Base-by-base conservation (phyloP, 2,329 filamentous ascomycete genomes). In the Aspergillus tubingensis region DNA sequence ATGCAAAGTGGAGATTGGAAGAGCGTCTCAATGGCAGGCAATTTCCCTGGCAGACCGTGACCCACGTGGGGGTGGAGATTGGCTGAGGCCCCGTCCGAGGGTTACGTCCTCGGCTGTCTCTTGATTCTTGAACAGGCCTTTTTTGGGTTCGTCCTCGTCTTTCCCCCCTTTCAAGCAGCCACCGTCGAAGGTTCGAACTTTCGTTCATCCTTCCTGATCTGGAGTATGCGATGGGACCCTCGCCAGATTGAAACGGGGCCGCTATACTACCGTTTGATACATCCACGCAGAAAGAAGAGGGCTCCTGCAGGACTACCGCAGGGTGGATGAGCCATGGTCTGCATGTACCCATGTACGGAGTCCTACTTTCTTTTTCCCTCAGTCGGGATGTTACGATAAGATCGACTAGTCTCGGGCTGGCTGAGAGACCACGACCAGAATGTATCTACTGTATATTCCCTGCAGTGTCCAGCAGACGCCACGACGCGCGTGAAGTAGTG, bases 31-130 rank as follows among this genome's bases (percentile, higher is more conserved):
- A 39, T 57, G 48, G 44, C 36, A 25, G 32, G 47, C 36, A 63
- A 65, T 63, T 63, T 65, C 58, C 62, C 57, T 61, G 60, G 59
- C 59, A 51, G 57, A 57, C 54, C 25, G 21, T 13, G 62, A 60
- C 62, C 61, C 64, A 66, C 62, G 64, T 66, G 64, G 64, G 62
- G 64, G 59, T 63, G 62, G 62, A 59, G 64, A 64, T 63, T 63
- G 64, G 61, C 21, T 52, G 25, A 56, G 59, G 23, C 32, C 60
- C 52, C 50, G 59, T 53, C 47, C 17, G 19, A 52, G 54, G 55
- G 59, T 59, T 57, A 59, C 56, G 47, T 57, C 56, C 55, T 54
- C 55, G 21, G 44, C 23, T 36, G 32, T 17, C 7, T 50, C 52
- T 23, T 30, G 13, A 8, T 15, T 27, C 48, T 17, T 36, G 32